Conservation (phyloP, 139 green algal species). For the Chlamydomonas sp. region DNA sequence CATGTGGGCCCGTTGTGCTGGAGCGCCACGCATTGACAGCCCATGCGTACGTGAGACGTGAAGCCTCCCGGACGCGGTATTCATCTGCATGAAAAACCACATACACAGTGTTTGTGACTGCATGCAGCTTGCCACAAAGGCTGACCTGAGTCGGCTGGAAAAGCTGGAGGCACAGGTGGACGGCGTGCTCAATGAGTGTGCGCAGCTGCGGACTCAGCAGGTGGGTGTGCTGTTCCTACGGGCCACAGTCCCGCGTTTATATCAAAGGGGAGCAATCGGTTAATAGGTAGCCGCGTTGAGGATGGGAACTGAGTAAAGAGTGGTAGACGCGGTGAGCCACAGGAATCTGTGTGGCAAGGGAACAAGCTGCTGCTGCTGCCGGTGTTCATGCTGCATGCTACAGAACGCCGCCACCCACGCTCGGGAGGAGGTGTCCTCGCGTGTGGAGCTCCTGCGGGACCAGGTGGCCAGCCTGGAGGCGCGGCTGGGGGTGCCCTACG, state of each 20-base stretch:
- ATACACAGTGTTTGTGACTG: background rate
- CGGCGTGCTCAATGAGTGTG: conserved; percentile 14
- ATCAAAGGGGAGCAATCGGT: no score
- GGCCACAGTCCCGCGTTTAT: no score
- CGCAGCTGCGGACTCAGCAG: conserved; percentile 31
- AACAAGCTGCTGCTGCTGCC: no score
- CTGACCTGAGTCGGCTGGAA: conserved; percentile 46
- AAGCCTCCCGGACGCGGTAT: no score
- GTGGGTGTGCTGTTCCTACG: background rate
- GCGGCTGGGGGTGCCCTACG: conserved; percentile 19
- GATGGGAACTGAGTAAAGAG: no score
- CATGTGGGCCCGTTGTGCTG: background rate
- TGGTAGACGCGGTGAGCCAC: no score
- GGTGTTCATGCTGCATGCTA: no score
- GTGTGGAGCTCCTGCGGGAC: conserved; percentile 38
- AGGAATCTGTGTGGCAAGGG: no score
- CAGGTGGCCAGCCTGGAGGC: conserved; percentile 35
- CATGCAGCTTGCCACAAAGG: conserved; percentile 49
- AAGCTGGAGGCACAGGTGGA: conserved; percentile 55
- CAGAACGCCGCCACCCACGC: conserved; percentile 22
- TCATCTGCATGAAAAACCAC: no score
- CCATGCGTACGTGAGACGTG: no score
- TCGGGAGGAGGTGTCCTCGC: conserved; percentile 25
- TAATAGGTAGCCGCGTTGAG: no score
- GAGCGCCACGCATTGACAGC: no score